These are phyloP conservation scores for Emmonsiellopsis sp. DNA, from an alignment of 2,329 filamentous ascomycete genomes.

Conservation along the genomic window DNA sequence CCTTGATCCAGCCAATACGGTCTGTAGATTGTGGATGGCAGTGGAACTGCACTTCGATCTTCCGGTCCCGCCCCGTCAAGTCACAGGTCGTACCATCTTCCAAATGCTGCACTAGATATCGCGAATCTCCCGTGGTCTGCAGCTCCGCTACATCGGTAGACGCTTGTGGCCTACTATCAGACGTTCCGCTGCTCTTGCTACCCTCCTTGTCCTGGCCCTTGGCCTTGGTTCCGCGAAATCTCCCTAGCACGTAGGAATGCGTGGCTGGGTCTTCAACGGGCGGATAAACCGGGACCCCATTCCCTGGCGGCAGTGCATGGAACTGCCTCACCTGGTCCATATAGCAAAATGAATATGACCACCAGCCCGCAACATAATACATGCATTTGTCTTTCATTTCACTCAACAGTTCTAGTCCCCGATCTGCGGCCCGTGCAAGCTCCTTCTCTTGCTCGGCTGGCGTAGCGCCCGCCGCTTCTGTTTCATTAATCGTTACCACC, in stretches of 20 bases:
- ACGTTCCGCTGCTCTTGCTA: constrained; percentile 17
- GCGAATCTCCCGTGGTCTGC: constrained; percentile 72
- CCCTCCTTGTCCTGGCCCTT: constrained; percentile 25
- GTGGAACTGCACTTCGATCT: constrained; percentile 70
- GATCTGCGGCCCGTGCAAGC: constrained; percentile 63
- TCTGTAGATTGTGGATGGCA: constrained; percentile 69
- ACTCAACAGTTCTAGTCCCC: constrained; percentile 70
- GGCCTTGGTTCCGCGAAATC: constrained; percentile 34
- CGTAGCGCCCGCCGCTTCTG: constrained; percentile 54
- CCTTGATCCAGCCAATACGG: constrained; percentile 86
- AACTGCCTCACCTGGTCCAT: constrained; percentile 81
- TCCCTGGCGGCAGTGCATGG: constrained; percentile 66
- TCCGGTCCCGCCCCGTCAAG: constrained; percentile 69
- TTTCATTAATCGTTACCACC: constrained; percentile 54
- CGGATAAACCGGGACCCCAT: constrained; percentile 57
- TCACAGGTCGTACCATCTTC: constrained; percentile 76
- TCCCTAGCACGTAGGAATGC: constrained; percentile 68
- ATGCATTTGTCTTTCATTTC: constrained; percentile 72
- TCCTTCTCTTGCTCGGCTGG: constrained; percentile 54
- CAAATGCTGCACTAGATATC: constrained; percentile 77
- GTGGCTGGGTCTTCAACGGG: constrained; percentile 69
- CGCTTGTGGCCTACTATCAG: constrained; percentile 18
- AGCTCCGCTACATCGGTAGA: constrained; percentile 50
- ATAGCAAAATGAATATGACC: constrained; percentile 94
- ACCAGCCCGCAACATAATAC: constrained; percentile 82